Percentiles rank a stretch among this genome's conserved stretches.
Evolutionary conservation across 805 yeast genomes (phyloP).

Genomic region (Candida lessepsii): DNA sequence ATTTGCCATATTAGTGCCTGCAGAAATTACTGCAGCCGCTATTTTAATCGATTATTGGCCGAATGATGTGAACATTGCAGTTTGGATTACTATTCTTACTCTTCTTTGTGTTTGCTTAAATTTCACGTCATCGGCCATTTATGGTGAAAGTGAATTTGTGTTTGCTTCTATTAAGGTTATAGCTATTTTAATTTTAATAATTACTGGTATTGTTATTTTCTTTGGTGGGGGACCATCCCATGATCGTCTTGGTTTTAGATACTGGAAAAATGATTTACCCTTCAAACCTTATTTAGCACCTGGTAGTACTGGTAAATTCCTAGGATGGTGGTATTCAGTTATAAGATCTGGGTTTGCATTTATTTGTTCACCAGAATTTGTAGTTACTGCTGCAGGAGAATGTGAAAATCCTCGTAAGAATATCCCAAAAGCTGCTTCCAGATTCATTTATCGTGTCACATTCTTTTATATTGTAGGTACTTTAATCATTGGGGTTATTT

Average conservation of each 20-base stretch:
- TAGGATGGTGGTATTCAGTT: constrained; percentile 62
- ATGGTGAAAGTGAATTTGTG: constrained; percentile 60
- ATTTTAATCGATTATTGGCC: constrained; percentile 36
- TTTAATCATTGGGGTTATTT: constrained; percentile 41
- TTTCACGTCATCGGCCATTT: constrained; percentile 48
- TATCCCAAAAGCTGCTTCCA: constrained; percentile 56
- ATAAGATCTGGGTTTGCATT: constrained; percentile 67
- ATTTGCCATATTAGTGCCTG: constrained; percentile 31
- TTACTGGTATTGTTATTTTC: constrained; percentile 60
- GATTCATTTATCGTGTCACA: constrained; percentile 52
- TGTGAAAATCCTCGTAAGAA: constrained; percentile 33
- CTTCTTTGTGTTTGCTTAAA: constrained; percentile 41
- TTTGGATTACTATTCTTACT: constrained; percentile 44
- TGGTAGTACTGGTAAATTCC: constrained; percentile 61
- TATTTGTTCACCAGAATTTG: constrained; percentile 62
- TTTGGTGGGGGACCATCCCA: constrained; percentile 77
- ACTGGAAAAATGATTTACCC: constrained; percentile 48
- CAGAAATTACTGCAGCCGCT: constrained; percentile 38
- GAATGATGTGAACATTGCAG: constrained; percentile 29
- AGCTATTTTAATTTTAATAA: constrained; percentile 61
- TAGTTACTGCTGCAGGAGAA: constrained; percentile 66
- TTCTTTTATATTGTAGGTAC: constrained; percentile 41
- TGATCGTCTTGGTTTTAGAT: constrained; percentile 71
- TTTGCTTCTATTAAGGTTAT: constrained; percentile 61
- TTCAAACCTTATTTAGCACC: constrained; percentile 43